Conservation (phyloP, 2,329 filamentous ascomycete species). For the Albophoma yamanashiensis region DNA sequence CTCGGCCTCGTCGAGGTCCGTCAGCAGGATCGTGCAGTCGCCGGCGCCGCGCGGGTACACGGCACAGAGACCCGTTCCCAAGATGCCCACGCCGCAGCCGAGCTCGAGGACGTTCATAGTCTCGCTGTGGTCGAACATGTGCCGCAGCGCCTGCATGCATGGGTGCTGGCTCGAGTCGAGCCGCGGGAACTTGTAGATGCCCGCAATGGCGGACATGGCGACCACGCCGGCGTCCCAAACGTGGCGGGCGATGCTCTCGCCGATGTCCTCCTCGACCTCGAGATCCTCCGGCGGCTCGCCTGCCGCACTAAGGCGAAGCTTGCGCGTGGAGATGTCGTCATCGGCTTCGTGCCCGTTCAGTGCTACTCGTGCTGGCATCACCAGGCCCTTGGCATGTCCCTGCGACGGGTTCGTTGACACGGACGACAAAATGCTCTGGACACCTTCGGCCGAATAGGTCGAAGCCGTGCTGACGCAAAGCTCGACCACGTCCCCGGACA, state of each 20-base stretch:
- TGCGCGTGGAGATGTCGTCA: conserved; percentile 16
- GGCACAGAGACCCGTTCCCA: conserved; percentile 38
- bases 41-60: conserved; percentile 15
- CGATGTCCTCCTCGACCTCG: conserved; percentile 44
- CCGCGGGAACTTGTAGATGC: conserved; percentile 14
- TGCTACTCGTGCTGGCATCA: conserved; percentile 32
- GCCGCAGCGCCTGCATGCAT: conserved; percentile 19
- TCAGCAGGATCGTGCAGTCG: conserved; percentile 34
- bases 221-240: conserved; percentile 48
- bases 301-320: conserved; percentile 15
- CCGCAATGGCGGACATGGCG: conserved; percentile 23
- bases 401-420: conserved; percentile 7
- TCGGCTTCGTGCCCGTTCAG: conserved; percentile 15
- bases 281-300: conserved; percentile 16
- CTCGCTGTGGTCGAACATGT: conserved; percentile 13
- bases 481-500: conserved; percentile 13
- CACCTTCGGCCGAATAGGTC: conserved; percentile 14
- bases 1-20: conserved; percentile 44
- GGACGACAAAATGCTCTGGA: conserved; percentile 14
- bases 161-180: conserved; percentile 13
- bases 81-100: conserved; percentile 45
- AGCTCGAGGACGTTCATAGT: conserved; percentile 39
- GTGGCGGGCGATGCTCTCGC: conserved; percentile 49
- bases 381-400: conserved; percentile 19
- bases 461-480: conserved; percentile 17